Percentiles rank a stretch among this genome's conserved stretches.
phyloP scores from a whole-genome alignment of 176 grass and related monocot species.

The Cocos nucifera region DNA sequence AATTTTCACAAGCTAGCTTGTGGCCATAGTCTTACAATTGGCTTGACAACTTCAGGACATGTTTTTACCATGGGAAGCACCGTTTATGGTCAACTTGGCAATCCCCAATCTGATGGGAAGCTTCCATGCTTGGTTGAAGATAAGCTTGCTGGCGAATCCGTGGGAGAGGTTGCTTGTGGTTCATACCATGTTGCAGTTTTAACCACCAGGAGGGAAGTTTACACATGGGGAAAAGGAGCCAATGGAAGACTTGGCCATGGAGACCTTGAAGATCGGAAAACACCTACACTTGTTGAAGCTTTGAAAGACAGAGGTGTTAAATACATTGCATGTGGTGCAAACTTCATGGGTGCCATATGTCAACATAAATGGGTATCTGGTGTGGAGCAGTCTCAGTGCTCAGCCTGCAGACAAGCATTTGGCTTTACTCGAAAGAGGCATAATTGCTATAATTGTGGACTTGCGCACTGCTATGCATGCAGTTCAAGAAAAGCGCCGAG shows the following conservation, averaged over 20 bases:
- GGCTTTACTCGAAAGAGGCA: conserved; percentile 94
- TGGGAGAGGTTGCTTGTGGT: conserved; percentile 80
- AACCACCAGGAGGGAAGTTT: conserved; percentile 71
- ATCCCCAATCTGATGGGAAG: conserved; percentile 79
- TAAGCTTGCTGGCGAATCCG: conserved; percentile 45
- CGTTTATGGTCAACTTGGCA: conserved; percentile 95
- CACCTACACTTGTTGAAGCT: conserved; percentile 71
- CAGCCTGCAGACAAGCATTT: conserved; percentile 75
- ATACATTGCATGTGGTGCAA: conserved; percentile 77
- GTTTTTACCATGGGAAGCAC: conserved; percentile 86
- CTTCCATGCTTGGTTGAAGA: conserved; percentile 73
- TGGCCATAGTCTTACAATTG: conserved; percentile 82
- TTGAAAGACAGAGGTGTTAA: conserved; percentile 76
- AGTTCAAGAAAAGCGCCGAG: conserved; percentile 67
- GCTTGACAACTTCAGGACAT: conserved; percentile 73
- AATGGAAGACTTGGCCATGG: conserved; percentile 96
- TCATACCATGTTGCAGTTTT: conserved; percentile 94
- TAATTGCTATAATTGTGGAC: conserved; percentile 87
- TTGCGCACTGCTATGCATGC: conserved; percentile 75
- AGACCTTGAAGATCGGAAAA: conserved; percentile 81
- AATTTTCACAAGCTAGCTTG: conserved; percentile 79
- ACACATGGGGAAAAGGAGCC: conserved; percentile 95
- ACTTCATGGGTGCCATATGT: conserved; percentile 83
- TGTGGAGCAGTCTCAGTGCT: conserved; percentile 70
- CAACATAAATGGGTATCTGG: conserved; percentile 76